phyloP scores from a whole-genome alignment of 352 stramenopile genomes.

The Aphanomyces invadans region DNA sequence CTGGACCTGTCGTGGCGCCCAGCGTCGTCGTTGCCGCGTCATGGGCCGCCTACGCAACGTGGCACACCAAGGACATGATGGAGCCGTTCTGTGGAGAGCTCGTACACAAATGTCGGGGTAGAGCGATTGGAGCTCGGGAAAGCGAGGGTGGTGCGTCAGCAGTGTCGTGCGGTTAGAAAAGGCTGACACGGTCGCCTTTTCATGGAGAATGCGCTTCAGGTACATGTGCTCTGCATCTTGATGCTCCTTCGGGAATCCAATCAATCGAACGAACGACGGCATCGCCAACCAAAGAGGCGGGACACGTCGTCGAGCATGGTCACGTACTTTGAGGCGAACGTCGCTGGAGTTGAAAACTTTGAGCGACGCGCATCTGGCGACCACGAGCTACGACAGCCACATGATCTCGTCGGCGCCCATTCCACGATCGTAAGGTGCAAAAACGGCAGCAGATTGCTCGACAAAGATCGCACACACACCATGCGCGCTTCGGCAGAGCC shows the following conservation, averaged over 20 bases:
- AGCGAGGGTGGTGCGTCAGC: slow-evolving; percentile 19
- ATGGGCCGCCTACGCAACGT: not conserved
- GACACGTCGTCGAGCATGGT: no score
- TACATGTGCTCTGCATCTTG: slow-evolving; percentile 75
- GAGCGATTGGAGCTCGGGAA: not conserved
- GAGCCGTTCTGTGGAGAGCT: not conserved
- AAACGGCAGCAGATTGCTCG: not conserved
- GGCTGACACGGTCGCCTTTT: slow-evolving; percentile 31
- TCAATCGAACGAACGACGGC: not conserved
- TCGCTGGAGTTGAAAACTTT: slow-evolving; percentile 58
- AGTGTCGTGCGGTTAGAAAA: slow-evolving; percentile 13
- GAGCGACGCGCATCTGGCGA: slow-evolving; percentile 26
- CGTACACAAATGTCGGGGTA: slow-evolving; percentile 23
- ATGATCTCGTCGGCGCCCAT: not conserved
- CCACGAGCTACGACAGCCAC: slow-evolving; percentile 57
- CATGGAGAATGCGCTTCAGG: slow-evolving; percentile 67
- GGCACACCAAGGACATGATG: not conserved
- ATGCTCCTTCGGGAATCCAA: slow-evolving; percentile 32
- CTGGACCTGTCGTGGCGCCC: slow-evolving; percentile 24
- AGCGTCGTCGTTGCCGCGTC: not conserved
- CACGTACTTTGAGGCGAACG: slow-evolving; percentile 35
- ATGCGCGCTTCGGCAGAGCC: slow-evolving; percentile 54
- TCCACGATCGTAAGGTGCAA: no score
- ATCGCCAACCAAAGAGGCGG: no score
- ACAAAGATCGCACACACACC: slow-evolving; percentile 23